These are phyloP conservation scores for Yamadazyma mexicana DNA, from an alignment of 1,139 yeast species.

Conservation along the genomic window DNA sequence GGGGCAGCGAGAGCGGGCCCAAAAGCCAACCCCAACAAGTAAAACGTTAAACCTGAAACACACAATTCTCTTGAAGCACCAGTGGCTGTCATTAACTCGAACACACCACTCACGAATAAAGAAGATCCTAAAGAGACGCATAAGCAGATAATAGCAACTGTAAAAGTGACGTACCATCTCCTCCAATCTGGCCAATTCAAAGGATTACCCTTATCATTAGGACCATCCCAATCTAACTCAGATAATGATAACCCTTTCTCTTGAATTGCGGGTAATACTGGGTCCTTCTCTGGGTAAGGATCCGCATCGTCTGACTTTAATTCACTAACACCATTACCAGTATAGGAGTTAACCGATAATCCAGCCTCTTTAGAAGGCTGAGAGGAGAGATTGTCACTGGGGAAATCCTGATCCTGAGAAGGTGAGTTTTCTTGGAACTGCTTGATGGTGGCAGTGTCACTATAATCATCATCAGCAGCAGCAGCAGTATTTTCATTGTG, in stretches of 20 bases:
- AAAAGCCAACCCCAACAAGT: conserved; percentile 66
- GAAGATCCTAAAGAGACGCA: conserved; percentile 75
- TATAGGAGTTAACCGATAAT: neutral
- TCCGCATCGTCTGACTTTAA: neutral
- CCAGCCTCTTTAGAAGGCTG: neutral
- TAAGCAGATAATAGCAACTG: conserved; percentile 62
- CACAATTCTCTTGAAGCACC: conserved; percentile 58
- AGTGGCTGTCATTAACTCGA: conserved; percentile 48
- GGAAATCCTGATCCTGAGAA: neutral
- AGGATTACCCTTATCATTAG: conserved; percentile 61
- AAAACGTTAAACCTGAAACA: conserved; percentile 67
- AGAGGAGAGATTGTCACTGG: neutral
- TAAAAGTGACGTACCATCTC: conserved; percentile 64
- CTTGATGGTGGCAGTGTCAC: conserved; percentile 2
- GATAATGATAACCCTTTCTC: conserved; percentile 15
- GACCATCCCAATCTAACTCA: conserved; percentile 61
- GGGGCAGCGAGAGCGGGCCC: conserved; percentile 82
- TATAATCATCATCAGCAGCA: conserved; percentile 9
- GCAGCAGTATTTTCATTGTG: neutral
- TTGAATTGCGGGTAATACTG: conserved; percentile 14
- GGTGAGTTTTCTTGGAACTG: neutral
- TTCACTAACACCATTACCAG: neutral
- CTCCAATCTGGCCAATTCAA: conserved; percentile 63
- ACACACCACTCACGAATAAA: conserved; percentile 61
- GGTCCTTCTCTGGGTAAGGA: neutral